phyloP scores from a whole-genome alignment of 495 filamentous ascomycete species.

The Neurospora tetrasperma region DNA sequence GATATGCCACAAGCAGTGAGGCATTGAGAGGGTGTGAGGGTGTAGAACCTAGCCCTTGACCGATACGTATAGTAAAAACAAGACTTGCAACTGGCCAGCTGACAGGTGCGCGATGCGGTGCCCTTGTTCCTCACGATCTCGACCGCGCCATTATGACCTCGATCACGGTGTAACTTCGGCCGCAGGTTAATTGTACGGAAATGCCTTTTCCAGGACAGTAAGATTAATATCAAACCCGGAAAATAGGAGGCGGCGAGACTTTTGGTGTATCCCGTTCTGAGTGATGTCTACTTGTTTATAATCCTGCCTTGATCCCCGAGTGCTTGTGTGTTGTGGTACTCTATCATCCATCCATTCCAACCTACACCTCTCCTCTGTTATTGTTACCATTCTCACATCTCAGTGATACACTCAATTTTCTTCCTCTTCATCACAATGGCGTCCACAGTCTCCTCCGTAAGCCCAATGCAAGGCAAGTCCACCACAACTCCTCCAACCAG shows the following conservation, averaged over 20 bases:
- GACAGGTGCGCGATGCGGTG: background rate
- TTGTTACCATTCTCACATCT: background rate
- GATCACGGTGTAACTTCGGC: background rate
- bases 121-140: background rate
- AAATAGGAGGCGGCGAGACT: background rate
- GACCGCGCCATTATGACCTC: background rate
- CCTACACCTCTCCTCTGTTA: background rate
- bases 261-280: background rate
- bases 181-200: background rate
- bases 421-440: background rate
- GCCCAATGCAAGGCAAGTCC: background rate
- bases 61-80: background rate
- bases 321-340: background rate
- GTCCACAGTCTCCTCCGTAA: background rate
- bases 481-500: background rate
- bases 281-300: background rate
- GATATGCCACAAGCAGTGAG: background rate
- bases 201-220: background rate
- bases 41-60: background rate
- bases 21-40: background rate
- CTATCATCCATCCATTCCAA: background rate
- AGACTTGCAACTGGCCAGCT: background rate
- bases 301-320: background rate
- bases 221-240: background rate
- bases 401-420: background rate